Percentiles rank a stretch among this genome's conserved stretches.
phyloP scores from a whole-genome alignment of 1,284 basidiomycete genomes.

The Entoloma clypeatum region DNA sequence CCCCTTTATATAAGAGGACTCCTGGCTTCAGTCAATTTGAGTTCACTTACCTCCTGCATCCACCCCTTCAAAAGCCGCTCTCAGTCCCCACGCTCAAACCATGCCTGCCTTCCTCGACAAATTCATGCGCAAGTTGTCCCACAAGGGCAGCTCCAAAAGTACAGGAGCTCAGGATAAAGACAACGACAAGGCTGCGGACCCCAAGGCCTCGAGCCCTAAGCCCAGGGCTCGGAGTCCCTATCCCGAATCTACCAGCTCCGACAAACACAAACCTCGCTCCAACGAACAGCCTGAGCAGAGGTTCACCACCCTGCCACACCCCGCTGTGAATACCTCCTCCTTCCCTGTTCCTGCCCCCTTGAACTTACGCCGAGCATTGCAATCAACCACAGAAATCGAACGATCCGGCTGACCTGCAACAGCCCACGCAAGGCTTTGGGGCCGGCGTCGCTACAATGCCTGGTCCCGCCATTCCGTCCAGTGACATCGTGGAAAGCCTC shows the following conservation, averaged over 20 bases:
- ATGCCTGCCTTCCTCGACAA: constrained; percentile 22
- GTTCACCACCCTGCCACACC: constrained; percentile 46
- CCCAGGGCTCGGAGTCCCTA: no score
- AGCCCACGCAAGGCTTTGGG: constrained; percentile 33
- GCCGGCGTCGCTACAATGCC: constrained; percentile 31
- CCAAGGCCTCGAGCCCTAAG: no score
- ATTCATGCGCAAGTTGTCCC: constrained; percentile 20
- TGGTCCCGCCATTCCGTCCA: constrained; percentile 34
- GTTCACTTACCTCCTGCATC: neutral
- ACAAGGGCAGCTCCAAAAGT: constrained; percentile 12
- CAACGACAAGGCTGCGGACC: neutral
- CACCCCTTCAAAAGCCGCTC: constrained; percentile 1
- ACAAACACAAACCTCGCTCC: no score
- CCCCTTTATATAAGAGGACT: no score
- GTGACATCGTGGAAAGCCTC: constrained; percentile 40
- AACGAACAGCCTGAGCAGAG: constrained; percentile 24
- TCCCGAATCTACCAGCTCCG: no score
- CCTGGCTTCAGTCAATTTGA: neutral
- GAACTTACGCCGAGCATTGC: no score
- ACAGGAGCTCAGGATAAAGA: no score
- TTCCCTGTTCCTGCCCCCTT: constrained; percentile 2
- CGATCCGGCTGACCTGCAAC: constrained; percentile 43
- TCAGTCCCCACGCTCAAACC: neutral
- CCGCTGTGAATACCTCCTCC: constrained; percentile 39
- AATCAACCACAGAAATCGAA: constrained; percentile 40